Base-by-base conservation (phyloP, 257 asterid species). In the Solanum dulcamara region DNA sequence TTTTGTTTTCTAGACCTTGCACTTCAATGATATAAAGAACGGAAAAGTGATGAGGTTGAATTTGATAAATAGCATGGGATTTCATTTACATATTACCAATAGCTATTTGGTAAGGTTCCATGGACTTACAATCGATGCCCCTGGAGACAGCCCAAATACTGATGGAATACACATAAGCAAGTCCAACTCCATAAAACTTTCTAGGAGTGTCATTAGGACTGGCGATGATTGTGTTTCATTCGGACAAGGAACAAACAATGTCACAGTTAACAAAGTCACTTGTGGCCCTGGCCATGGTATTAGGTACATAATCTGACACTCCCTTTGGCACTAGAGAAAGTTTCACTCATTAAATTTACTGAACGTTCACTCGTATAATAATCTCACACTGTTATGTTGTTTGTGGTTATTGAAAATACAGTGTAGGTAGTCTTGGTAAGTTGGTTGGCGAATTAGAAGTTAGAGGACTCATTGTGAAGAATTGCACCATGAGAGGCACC, bases 271-370 rank as follows among this genome's bases (percentile, higher is more conserved):
- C 89, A 20, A 88, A 64, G 80, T 93, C 4, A 89, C 88, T 0
- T 92, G 97, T 5, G 96, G 97, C 48, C 97, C 94, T 1, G 97
- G 97, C 8, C 97, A 93, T 22, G 95, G 97, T 51, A 89, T 93
- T 85, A 93, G 96, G 95, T 92, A 89, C 26, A 35, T 32, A 12
- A 6, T 38, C 7, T 20, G 12, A 24, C 15, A 10, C 42, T 75
- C 0, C 12, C 11, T 12, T 38, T 12, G 38, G 30, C 7, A 24
- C 60, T 53, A 37, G 24, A 53, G 40, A 17, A 46, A 26, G 38
- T 80, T 46, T 80, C 42, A 48, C 6, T 80, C 12, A 2, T 26
- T 46, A 50, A 13, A 70, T 6, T 22, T 18, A 13, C 2, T 13
- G 12, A 28, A 70, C 2, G 1, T 30, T 35, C 24, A 38, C 14